Conservation (phyloP, 2,329 filamentous ascomycete species). For the Colletotrichum sp. region DNA sequence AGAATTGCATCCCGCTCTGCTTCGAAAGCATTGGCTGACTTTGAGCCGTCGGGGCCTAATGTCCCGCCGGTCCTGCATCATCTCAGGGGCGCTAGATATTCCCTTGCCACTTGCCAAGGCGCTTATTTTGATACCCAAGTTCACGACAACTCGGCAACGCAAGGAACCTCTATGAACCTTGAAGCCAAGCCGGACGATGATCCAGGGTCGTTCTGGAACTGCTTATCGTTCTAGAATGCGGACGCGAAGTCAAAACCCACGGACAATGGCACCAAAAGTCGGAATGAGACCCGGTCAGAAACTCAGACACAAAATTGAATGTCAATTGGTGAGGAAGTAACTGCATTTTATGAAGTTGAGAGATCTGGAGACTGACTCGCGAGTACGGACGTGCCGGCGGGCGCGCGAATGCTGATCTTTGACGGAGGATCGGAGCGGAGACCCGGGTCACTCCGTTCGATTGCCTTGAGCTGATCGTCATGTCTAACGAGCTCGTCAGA, state of each 20-base stretch:
- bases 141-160: not conserved
- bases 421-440: not conserved
- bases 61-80: slow-evolving; percentile 5
- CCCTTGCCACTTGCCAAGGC: slow-evolving; percentile 13
- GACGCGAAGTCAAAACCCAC: not conserved
- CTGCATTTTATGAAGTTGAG: not conserved
- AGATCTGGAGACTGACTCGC: not conserved
- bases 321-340: not conserved
- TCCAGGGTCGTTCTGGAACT: not conserved
- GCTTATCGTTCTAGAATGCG: not conserved
- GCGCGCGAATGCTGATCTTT: not conserved
- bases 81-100: slow-evolving; percentile 1
- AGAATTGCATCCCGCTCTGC: not conserved
- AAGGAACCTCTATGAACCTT: not conserved
- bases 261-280: not conserved
- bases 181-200: not conserved
- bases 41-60: not conserved
- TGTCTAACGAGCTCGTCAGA: not conserved
- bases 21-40: not conserved
- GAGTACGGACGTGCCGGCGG: not conserved
- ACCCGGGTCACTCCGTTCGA: not conserved
- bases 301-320: not conserved
- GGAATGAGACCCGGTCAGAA: not conserved
- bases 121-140: not conserved
- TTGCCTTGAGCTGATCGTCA: not conserved